Evolutionary conservation across 2,329 filamentous ascomycete genomes (phyloP).

Genomic region (Nemania sp.): DNA sequence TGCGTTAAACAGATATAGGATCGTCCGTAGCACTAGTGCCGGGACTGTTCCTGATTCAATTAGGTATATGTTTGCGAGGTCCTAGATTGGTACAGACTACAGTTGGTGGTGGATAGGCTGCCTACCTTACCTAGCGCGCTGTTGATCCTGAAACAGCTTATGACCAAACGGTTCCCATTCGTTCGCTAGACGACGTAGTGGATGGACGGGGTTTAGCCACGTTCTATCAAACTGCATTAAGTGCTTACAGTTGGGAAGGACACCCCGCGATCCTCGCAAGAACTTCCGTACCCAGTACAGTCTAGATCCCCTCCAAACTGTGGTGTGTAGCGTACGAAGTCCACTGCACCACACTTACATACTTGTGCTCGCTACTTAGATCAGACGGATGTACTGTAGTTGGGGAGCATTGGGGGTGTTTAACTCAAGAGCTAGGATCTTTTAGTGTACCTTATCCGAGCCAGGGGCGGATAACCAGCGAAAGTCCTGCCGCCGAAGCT

Average conservation of each 20-base stretch:
- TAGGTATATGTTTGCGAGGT: not conserved
- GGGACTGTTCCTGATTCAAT: not conserved
- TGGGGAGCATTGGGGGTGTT: too few species aligned
- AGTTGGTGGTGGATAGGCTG: not conserved
- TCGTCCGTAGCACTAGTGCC: too few species aligned
- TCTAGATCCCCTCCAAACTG: too few species aligned
- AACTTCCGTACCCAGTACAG: too few species aligned
- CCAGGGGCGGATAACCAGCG: constrained; percentile 9
- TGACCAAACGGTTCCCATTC: not conserved
- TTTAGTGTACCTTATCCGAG: too few species aligned
- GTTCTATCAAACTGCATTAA: constrained; percentile 1
- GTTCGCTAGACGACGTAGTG: constrained; percentile 7
- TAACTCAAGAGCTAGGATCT: constrained; percentile 16
- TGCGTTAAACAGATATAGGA: too few species aligned
- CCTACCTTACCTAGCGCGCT: not conserved
- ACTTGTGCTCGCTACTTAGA: too few species aligned
- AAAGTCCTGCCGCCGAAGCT: not conserved
- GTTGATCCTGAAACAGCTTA: too few species aligned
- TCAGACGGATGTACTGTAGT: not conserved
- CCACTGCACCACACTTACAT: too few species aligned
- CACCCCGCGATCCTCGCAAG: constrained; percentile 9
- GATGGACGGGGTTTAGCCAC: constrained; percentile 14
- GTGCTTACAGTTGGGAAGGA: constrained; percentile 7
- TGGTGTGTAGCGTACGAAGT: too few species aligned
- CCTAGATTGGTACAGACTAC: not conserved